phyloP scores from a whole-genome alignment of 352 stramenopile species.

The Phytophthora ohioensis region DNA sequence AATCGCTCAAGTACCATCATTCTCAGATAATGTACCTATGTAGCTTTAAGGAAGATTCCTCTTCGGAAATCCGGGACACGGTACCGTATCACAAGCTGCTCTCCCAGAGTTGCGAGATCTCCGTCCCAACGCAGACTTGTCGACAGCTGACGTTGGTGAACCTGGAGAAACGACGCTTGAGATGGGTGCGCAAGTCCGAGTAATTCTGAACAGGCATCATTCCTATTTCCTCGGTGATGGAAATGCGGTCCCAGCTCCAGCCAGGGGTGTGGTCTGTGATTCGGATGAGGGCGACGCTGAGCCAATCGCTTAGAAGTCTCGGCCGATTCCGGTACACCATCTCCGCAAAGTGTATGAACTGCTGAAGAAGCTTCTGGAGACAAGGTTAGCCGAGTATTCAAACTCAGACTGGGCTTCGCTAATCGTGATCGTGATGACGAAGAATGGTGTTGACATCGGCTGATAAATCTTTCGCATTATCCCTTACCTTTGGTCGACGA shows the following conservation, averaged over 20 bases:
- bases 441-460: too few relatives aligned
- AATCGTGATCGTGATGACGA: not conserved
- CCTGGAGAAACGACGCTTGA: not conserved
- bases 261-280: not conserved
- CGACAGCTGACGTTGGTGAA: too few relatives aligned
- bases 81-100: too few relatives aligned
- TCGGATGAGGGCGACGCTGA: not conserved
- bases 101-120: too few relatives aligned
- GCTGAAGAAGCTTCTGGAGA: constrained; percentile 3
- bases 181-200: not conserved
- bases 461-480: too few relatives aligned
- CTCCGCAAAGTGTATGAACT: not conserved
- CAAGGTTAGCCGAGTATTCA: not conserved
- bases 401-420: not conserved
- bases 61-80: too few relatives aligned
- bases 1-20: too few relatives aligned
- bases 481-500: too few relatives aligned
- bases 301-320: not conserved
- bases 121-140: too few relatives aligned
- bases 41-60: too few relatives aligned
- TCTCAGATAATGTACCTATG: too few relatives aligned
- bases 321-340: not conserved
- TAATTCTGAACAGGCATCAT: not conserved
- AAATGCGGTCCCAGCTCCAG: not conserved
- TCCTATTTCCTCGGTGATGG: not conserved